Evolutionary conservation across 768 basidiomycete genomes (phyloP).

Genomic region (Flagelloscypha sp.): DNA sequence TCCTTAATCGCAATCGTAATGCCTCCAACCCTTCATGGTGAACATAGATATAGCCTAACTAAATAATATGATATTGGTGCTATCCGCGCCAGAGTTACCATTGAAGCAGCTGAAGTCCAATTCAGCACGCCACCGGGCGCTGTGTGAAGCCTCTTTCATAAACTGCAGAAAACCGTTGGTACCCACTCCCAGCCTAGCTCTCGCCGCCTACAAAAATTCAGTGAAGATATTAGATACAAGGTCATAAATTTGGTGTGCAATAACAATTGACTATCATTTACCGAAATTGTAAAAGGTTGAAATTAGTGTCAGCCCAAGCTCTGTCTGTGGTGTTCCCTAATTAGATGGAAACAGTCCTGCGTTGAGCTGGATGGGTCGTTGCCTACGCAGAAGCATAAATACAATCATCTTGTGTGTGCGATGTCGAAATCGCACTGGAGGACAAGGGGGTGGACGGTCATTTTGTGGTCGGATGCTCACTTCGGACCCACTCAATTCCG

Average conservation of each 20-base stretch:
- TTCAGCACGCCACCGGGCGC: background rate
- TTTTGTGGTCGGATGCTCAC: slow-evolving; percentile 18
- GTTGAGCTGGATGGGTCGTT: slow-evolving; percentile 12
- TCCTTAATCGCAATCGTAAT: too few species aligned
- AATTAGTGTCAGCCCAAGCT: background rate
- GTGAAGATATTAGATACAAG: background rate
- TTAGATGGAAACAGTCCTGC: slow-evolving; percentile 8
- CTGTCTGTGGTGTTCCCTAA: slow-evolving; percentile 4
- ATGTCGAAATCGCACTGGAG: slow-evolving; percentile 2
- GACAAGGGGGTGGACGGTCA: slow-evolving; percentile 6
- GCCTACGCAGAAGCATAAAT: slow-evolving; percentile 8
- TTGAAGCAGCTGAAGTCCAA: background rate
- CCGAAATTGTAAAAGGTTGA: slow-evolving; percentile 1
- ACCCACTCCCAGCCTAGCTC: slow-evolving; percentile 1
- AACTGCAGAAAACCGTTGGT: background rate
- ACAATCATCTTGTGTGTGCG: slow-evolving; percentile 10
- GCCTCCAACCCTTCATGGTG: too few species aligned
- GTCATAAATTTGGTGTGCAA: slow-evolving; percentile 1
- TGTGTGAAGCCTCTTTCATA: background rate
- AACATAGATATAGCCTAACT: too few species aligned
- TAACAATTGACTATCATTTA: background rate
- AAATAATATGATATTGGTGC: background rate
- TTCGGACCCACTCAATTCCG: background rate
- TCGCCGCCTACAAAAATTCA: slow-evolving; percentile 7
- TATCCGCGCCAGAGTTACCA: background rate